Evolutionary conservation across 192 early-diverging fungal species (phyloP).

Genomic region (Linnemannia hyalina): DNA sequence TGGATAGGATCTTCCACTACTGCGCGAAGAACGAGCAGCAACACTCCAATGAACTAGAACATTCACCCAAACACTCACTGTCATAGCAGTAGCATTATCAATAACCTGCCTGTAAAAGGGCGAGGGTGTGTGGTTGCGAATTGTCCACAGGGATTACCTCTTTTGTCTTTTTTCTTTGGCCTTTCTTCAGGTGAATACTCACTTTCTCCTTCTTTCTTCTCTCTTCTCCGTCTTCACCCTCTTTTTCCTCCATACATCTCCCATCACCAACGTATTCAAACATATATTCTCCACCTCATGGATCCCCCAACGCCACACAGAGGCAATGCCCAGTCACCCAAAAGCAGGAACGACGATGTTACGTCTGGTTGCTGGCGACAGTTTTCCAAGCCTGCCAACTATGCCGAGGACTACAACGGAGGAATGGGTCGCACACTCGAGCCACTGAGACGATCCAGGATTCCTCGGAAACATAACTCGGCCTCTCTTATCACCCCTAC

Average conservation of each 20-base stretch:
- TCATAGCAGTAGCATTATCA: neutral
- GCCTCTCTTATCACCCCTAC: neutral
- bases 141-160: neutral
- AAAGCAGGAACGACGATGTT: neutral
- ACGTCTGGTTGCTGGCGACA: constrained; percentile 10
- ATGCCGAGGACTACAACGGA: constrained; percentile 22
- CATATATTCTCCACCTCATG: neutral
- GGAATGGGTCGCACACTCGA: neutral
- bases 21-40: neutral
- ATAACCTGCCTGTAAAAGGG: neutral
- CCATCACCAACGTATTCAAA: neutral
- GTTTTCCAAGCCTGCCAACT: constrained; percentile 17
- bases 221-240: neutral
- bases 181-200: no score
- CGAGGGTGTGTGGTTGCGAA: neutral
- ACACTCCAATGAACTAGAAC: neutral
- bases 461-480: neutral
- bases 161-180: neutral
- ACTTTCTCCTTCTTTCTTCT: neutral
- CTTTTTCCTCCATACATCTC: neutral
- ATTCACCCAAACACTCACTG: neutral
- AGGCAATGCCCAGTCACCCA: neutral
- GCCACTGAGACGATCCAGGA: neutral
- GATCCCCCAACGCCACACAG: neutral
- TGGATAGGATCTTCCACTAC: neutral